Evolutionary conservation across 192 early-diverging fungal genomes (phyloP).

Genomic region (Geranomyces michiganensis): DNA sequence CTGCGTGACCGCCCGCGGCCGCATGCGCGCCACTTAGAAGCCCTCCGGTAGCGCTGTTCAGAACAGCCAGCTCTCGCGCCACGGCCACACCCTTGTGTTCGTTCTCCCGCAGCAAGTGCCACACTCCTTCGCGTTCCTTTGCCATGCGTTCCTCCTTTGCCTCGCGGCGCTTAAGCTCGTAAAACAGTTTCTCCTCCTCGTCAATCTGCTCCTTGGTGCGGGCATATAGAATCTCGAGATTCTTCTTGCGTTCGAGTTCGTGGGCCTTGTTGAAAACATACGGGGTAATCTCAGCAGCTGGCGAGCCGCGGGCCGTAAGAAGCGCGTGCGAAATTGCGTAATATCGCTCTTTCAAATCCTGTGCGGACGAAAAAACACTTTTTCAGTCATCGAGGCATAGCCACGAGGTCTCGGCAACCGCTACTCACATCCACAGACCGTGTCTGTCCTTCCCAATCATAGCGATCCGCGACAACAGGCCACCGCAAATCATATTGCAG

Average conservation of each 20-base stretch:
- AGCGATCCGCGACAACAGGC: slow-evolving; percentile 84
- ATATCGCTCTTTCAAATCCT: slow-evolving; percentile 90
- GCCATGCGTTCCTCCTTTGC: slow-evolving; percentile 75
- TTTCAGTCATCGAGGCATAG: not conserved
- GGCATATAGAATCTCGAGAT: slow-evolving; percentile 69
- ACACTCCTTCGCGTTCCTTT: slow-evolving; percentile 77
- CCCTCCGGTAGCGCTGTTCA: not conserved
- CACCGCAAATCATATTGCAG: slow-evolving; percentile 78
- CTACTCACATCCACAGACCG: slow-evolving; percentile 47
- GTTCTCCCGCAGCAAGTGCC: slow-evolving; percentile 59
- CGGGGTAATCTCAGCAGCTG: slow-evolving; percentile 33
- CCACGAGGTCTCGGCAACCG: too few species aligned
- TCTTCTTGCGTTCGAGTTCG: slow-evolving; percentile 82
- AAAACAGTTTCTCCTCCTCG: slow-evolving; percentile 82
- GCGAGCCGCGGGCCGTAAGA: slow-evolving; percentile 54
- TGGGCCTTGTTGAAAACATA: slow-evolving; percentile 62
- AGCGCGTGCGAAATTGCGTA: slow-evolving; percentile 71
- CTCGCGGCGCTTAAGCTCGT: slow-evolving; percentile 80
- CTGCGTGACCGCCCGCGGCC: not conserved
- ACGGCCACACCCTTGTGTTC: slow-evolving; percentile 27
- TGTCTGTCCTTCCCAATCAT: slow-evolving; percentile 52
- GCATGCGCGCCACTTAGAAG: not conserved
- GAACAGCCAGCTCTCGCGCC: not conserved
- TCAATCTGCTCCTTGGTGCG: slow-evolving; percentile 77
- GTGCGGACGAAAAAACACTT: slow-evolving; percentile 15